Evolutionary conservation across 83 land plant genomes (phyloP).

Genomic region (Thuja plicata): DNA sequence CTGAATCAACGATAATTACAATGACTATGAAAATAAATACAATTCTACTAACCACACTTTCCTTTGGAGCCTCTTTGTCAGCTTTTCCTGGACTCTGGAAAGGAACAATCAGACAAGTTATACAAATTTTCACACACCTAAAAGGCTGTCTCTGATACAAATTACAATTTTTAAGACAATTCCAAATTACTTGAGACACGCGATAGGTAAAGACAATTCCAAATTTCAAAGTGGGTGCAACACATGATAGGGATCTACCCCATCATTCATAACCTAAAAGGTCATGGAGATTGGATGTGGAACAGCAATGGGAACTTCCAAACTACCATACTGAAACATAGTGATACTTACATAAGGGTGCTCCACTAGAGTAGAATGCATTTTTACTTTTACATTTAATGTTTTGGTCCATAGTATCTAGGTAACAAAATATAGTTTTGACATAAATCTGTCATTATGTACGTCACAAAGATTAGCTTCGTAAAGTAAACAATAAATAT

Average conservation of each 20-base stretch:
- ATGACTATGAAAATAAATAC: constrained; percentile 1
- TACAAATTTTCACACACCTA: background rate
- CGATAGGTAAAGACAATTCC: background rate
- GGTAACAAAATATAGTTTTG: background rate
- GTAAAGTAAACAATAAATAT: too few relatives aligned
- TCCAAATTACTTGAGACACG: background rate
- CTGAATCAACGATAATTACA: background rate
- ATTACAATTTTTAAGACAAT: background rate
- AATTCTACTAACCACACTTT: constrained; percentile 65
- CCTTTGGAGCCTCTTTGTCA: constrained; percentile 89
- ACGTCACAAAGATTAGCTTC: background rate
- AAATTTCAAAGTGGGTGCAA: background rate
- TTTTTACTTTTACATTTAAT: background rate
- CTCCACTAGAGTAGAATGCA: background rate
- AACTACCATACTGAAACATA: background rate
- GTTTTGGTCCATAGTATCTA: background rate
- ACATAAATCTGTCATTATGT: background rate
- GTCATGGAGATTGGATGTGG: background rate
- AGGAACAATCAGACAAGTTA: background rate
- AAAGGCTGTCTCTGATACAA: background rate
- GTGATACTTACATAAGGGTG: background rate
- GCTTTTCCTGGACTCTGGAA: constrained; percentile 81
- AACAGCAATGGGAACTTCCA: background rate
- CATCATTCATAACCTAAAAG: background rate
- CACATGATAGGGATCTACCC: background rate